A percentile compares a stretch with the other conserved stretches of the same genome.
These are phyloP conservation scores for Adenanthera pavonina DNA, from an alignment of 306 rosid species.

Conservation along the genomic window DNA sequence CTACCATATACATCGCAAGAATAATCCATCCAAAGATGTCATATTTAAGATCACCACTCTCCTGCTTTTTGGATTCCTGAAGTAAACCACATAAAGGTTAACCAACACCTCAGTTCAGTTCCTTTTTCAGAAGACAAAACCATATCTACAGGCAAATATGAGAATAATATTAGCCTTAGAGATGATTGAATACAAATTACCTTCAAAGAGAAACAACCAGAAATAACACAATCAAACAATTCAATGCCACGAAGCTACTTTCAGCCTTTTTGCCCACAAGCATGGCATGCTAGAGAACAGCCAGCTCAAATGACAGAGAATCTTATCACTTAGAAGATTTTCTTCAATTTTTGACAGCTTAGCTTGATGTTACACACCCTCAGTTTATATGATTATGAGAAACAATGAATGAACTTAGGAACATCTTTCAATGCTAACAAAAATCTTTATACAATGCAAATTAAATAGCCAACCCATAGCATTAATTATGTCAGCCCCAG, in stretches of 20 bases:
- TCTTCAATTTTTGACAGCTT: conserved; percentile 1
- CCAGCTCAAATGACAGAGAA: not conserved
- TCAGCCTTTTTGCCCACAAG: not conserved
- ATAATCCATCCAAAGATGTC: conserved; percentile 88
- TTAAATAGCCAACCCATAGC: conserved; percentile 6
- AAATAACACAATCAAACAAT: conserved; percentile 24
- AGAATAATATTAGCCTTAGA: not conserved
- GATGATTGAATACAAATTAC: conserved; percentile 17
- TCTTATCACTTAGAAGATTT: not conserved
- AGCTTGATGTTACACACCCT: not conserved
- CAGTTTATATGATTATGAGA: not conserved
- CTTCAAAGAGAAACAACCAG: not conserved
- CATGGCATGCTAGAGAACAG: conserved; percentile 18
- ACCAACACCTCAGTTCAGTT: not conserved
- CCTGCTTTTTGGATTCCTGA: conserved; percentile 69
- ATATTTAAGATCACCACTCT: conserved; percentile 69
- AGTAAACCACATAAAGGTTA: conserved; percentile 6
- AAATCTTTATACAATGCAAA: not conserved
- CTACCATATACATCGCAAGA: conserved; percentile 72
- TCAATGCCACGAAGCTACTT: conserved; percentile 21
- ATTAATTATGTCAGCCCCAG: not conserved
- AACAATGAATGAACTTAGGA: not conserved
- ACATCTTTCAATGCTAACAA: not conserved
- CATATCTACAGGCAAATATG: not conserved
- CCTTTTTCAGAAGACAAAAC: not conserved